Evolutionary conservation across 2,329 filamentous ascomycete genomes (phyloP).

Genomic region (Penicillium sp.): DNA sequence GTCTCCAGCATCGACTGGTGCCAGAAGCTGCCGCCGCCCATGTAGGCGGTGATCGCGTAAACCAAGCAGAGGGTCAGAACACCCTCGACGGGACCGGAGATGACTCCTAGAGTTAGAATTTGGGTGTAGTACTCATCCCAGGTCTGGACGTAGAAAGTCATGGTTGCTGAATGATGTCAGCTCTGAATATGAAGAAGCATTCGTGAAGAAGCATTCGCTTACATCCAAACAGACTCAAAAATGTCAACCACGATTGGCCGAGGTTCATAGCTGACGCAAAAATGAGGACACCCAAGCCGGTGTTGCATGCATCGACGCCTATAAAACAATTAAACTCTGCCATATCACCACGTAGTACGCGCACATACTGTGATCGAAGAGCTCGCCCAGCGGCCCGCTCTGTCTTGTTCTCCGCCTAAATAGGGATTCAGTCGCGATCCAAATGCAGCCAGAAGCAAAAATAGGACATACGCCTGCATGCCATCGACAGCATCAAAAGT

Average conservation of each 20-base stretch:
- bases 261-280: constrained; percentile 92
- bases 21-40: constrained; percentile 92
- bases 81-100: constrained; percentile 94
- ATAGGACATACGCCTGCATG: constrained; percentile 74
- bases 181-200: not conserved
- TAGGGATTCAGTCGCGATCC: constrained; percentile 6
- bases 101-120: constrained; percentile 81
- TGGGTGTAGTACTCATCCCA: constrained; percentile 99
- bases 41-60: constrained; percentile 75
- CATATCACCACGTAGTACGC: not conserved
- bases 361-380: constrained; percentile 81
- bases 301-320: constrained; percentile 91
- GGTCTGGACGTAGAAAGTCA: constrained; percentile 98
- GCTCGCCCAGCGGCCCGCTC: constrained; percentile 87
- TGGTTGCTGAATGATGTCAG: constrained; percentile 54
- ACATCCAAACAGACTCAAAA: constrained; percentile 78
- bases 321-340: constrained; percentile 1
- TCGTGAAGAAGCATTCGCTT: constrained; percentile 30
- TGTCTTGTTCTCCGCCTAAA: constrained; percentile 76
- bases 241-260: constrained; percentile 85
- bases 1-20: constrained; percentile 71
- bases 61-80: constrained; percentile 77
- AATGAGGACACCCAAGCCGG: constrained; percentile 83
- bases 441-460: constrained; percentile 33
- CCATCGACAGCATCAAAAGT: constrained; percentile 98